Evolutionary conservation across 805 yeast genomes (phyloP).

Genomic region (Torulaspora delbrueckii): DNA sequence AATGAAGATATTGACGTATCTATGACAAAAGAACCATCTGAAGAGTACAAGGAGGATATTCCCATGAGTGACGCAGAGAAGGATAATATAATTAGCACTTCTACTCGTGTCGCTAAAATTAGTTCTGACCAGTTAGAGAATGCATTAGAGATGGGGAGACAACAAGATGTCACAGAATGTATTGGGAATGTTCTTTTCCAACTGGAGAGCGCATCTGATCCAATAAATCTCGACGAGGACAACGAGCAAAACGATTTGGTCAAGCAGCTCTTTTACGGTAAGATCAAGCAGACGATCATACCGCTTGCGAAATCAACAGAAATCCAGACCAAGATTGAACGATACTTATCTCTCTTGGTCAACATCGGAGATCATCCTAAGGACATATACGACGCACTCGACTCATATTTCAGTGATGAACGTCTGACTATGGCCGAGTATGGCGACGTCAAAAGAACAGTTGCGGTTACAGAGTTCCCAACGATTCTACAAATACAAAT

Average conservation of each 20-base stretch:
- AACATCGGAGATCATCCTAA: constrained; percentile 86
- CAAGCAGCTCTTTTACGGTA: constrained; percentile 79
- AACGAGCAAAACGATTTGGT: constrained; percentile 80
- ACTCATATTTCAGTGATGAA: constrained; percentile 70
- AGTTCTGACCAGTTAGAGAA: constrained; percentile 62
- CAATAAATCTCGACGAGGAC: constrained; percentile 59
- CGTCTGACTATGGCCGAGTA: constrained; percentile 58
- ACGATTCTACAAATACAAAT: constrained; percentile 85
- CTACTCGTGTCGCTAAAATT: constrained; percentile 33
- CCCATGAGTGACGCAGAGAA: constrained; percentile 9
- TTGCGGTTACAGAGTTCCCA: constrained; percentile 70
- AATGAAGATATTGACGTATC: constrained; percentile 5
- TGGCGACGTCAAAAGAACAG: constrained; percentile 67
- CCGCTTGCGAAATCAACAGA: constrained; percentile 40
- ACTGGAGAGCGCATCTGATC: constrained; percentile 79
- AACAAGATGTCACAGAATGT: constrained; percentile 97
- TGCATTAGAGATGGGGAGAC: constrained; percentile 78
- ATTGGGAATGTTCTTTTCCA: constrained; percentile 90
- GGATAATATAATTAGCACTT: constrained; percentile 14
- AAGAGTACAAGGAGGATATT: not conserved
- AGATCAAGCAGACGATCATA: constrained; percentile 68
- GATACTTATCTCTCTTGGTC: constrained; percentile 76
- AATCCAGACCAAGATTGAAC: constrained; percentile 55
- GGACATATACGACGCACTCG: constrained; percentile 86
- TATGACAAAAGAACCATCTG: constrained; percentile 5